Evolutionary conservation across 148 eudicot species (phyloP).

Genomic region (Nepenthes mirabilis): DNA sequence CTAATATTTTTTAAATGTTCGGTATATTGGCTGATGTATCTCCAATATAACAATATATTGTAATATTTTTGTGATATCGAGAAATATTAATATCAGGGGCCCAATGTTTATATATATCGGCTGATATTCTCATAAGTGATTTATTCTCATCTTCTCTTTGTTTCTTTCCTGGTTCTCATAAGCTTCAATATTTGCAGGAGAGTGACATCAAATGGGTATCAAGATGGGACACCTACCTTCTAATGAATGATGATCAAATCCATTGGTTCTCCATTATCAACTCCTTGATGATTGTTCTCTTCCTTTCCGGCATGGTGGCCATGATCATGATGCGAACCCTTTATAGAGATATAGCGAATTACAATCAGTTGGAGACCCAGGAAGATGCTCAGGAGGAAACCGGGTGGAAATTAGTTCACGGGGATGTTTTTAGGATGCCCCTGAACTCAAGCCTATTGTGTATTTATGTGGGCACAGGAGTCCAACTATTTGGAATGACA

Average conservation of each 20-base stretch:
- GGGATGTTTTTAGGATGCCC: slow-evolving; percentile 41
- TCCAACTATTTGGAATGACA: slow-evolving; percentile 38
- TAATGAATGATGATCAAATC: slow-evolving; percentile 48
- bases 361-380: slow-evolving; percentile 41
- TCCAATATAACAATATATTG: too few relatives aligned
- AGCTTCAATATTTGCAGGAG: slow-evolving; percentile 18
- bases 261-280: slow-evolving; percentile 49
- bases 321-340: slow-evolving; percentile 58
- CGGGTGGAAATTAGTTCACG: slow-evolving; percentile 46
- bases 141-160: neutral
- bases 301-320: slow-evolving; percentile 48
- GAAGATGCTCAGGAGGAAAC: slow-evolving; percentile 51
- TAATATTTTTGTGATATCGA: too few relatives aligned
- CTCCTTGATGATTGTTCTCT: slow-evolving; percentile 39
- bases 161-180: slow-evolving; percentile 1
- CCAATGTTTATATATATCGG: too few relatives aligned
- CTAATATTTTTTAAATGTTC: too few relatives aligned
- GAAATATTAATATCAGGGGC: too few relatives aligned
- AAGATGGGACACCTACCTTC: slow-evolving; percentile 44
- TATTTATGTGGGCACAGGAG: slow-evolving; percentile 43
- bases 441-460: slow-evolving; percentile 30
- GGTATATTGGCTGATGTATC: too few relatives aligned
- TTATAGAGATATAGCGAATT: slow-evolving; percentile 40
- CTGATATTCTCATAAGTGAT: neutral
- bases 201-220: slow-evolving; percentile 49